Evolutionary conservation across 2,329 filamentous ascomycete species (phyloP).

Genomic region (Colletotrichum lindemuthianum): DNA sequence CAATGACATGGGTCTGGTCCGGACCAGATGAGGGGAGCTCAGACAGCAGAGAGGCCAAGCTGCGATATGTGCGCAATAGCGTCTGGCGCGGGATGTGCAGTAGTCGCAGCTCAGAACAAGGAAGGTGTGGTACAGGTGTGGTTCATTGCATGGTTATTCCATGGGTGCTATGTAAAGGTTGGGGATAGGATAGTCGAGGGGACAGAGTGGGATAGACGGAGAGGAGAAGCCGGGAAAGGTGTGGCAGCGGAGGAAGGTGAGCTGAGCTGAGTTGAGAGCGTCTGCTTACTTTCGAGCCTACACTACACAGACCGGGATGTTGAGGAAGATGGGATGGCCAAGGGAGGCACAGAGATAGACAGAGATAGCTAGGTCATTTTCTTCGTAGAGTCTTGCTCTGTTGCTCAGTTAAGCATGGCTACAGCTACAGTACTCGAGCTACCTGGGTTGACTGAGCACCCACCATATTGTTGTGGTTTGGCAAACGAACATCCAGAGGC

Average conservation of each 20-base stretch:
- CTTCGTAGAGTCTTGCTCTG: neutral
- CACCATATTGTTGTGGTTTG: too few species aligned
- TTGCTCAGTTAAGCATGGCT: neutral
- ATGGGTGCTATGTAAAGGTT: slow-evolving; percentile 21
- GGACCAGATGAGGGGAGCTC: slow-evolving; percentile 16
- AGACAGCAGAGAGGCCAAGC: slow-evolving; percentile 26
- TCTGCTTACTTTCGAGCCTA: neutral
- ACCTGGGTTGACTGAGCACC: neutral
- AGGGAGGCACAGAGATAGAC: neutral
- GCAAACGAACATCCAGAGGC: slow-evolving; percentile 1
- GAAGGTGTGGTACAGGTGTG: slow-evolving; percentile 32
- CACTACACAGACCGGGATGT: neutral
- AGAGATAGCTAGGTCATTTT: neutral
- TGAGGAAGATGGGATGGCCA: slow-evolving; percentile 1
- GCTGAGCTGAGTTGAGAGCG: neutral
- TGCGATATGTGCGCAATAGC: neutral
- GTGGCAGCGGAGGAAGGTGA: slow-evolving; percentile 1
- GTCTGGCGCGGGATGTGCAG: slow-evolving; percentile 26
- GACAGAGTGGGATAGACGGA: slow-evolving; percentile 4
- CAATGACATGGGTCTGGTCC: neutral
- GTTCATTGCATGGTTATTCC: slow-evolving; percentile 32
- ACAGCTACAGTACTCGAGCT: neutral
- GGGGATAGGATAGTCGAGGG: slow-evolving; percentile 6
- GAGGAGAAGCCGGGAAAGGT: slow-evolving; percentile 15
- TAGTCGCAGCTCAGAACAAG: slow-evolving; percentile 25